Conservation (phyloP, 1,284 basidiomycete genomes). For the Apiotrichum domesticum region DNA sequence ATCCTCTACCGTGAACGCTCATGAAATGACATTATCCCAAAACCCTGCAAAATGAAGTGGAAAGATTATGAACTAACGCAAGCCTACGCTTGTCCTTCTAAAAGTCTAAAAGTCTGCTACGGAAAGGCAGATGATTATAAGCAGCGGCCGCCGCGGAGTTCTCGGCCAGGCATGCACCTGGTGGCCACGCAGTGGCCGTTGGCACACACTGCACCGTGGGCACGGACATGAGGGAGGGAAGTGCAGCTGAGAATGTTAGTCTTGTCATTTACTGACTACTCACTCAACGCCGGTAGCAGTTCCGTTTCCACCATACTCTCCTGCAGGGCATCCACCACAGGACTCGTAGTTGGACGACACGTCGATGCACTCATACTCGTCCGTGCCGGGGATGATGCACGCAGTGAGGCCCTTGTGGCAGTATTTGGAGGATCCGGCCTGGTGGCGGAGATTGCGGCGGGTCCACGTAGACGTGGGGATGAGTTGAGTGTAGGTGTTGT, state of each 20-base stretch:
- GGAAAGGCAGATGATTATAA: too few species aligned
- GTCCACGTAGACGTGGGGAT: background rate
- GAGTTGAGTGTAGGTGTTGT: background rate
- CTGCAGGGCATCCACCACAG: slow-evolving; percentile 12
- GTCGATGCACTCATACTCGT: slow-evolving; percentile 5
- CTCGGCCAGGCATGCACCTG: slow-evolving; percentile 8
- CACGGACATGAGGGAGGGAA: slow-evolving; percentile 4
- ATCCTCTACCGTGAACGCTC: too few species aligned
- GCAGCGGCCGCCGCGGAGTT: slow-evolving; percentile 7
- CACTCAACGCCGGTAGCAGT: slow-evolving; percentile 9
- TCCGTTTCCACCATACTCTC: background rate
- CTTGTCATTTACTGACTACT: background rate
- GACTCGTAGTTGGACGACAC: background rate
- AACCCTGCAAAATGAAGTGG: too few species aligned
- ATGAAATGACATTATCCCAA: too few species aligned
- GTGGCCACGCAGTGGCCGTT: slow-evolving; percentile 9
- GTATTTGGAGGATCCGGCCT: background rate
- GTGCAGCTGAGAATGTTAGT: slow-evolving; percentile 12
- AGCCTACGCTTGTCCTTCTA: too few species aligned
- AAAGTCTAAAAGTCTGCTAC: too few species aligned
- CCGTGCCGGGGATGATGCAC: background rate
- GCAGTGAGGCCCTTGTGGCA: background rate
- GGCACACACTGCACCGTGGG: slow-evolving; percentile 12
- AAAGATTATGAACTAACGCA: too few species aligned
- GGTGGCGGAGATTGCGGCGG: background rate